Percentiles rank a stretch among this genome's conserved stretches.
Evolutionary conservation across 768 basidiomycete species (phyloP).

Genomic region (Russula olivacea): DNA sequence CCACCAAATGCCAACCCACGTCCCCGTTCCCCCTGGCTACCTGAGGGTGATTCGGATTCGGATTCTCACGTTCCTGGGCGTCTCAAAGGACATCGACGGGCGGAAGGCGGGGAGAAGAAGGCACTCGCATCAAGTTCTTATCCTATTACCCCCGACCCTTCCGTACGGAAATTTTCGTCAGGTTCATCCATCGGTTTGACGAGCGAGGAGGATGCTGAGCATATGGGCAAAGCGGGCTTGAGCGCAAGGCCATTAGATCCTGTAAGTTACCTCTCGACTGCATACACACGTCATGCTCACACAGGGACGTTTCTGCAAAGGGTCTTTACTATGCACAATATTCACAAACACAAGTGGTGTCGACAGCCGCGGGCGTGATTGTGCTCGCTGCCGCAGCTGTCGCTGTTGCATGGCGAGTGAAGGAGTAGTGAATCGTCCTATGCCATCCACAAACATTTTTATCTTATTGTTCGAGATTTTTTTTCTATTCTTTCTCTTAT

Average conservation of each 20-base stretch:
- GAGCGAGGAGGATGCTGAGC: slow-evolving; percentile 22
- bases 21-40: slow-evolving; percentile 24
- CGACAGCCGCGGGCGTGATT: slow-evolving; percentile 25
- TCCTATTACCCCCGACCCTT: slow-evolving; percentile 25
- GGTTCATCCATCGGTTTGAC: slow-evolving; percentile 19
- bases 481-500: slow-evolving; percentile 6
- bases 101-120: slow-evolving; percentile 18
- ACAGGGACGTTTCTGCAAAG: neutral
- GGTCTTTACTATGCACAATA: slow-evolving; percentile 8
- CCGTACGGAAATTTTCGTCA: slow-evolving; percentile 23
- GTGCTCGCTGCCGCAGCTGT: slow-evolving; percentile 25
- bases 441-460: slow-evolving; percentile 5
- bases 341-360: slow-evolving; percentile 17
- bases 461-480: slow-evolving; percentile 22
- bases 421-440: slow-evolving; percentile 16
- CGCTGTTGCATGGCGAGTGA: slow-evolving; percentile 25
- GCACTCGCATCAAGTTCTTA: slow-evolving; percentile 9
- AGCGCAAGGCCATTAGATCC: slow-evolving; percentile 8
- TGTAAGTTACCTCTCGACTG: neutral
- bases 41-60: slow-evolving; percentile 24
- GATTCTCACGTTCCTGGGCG: slow-evolving; percentile 22
- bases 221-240: slow-evolving; percentile 8
- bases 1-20: slow-evolving; percentile 20
- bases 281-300: neutral
- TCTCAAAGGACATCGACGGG: slow-evolving; percentile 11